Evolutionary conservation across 139 green algal genomes (phyloP).

Genomic region (Micromonas pusilla): DNA sequence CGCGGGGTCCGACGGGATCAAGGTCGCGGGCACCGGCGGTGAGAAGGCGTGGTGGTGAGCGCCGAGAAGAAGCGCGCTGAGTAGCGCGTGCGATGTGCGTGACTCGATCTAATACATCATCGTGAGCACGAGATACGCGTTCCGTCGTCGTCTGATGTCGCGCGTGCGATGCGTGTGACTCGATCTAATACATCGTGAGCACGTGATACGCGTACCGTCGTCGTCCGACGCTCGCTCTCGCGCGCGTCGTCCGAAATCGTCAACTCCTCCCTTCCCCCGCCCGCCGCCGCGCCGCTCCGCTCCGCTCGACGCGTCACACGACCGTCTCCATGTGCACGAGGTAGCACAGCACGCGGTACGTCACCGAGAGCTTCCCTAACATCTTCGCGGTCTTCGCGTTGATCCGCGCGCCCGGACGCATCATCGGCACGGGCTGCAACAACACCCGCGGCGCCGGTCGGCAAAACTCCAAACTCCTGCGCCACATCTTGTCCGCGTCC

Average conservation of each 20-base stretch:
- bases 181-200: too few relatives aligned
- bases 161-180: too few relatives aligned
- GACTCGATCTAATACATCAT: background rate
- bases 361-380: background rate
- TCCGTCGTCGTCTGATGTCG: too few relatives aligned
- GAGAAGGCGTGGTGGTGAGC: slow-evolving; percentile 20
- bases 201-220: too few relatives aligned
- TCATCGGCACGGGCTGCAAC: slow-evolving; percentile 6
- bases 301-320: too few relatives aligned
- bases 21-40: slow-evolving; percentile 55
- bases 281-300: too few relatives aligned
- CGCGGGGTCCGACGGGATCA: slow-evolving; percentile 73
- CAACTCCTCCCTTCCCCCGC: too few relatives aligned
- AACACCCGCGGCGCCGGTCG: slow-evolving; percentile 9
- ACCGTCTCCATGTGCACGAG: slow-evolving; percentile 21
- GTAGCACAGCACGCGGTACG: slow-evolving; percentile 16
- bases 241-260: too few relatives aligned
- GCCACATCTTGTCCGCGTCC: background rate
- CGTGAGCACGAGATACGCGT: background rate
- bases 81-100: background rate
- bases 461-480: background rate
- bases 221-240: too few relatives aligned
- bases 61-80: background rate
- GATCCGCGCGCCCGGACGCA: background rate
- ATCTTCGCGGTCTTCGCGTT: slow-evolving; percentile 2